Percentiles rank a stretch among this genome's conserved stretches.
Evolutionary conservation across 495 filamentous ascomycete genomes (phyloP).

Genomic region (Lophiotrema nucula): DNA sequence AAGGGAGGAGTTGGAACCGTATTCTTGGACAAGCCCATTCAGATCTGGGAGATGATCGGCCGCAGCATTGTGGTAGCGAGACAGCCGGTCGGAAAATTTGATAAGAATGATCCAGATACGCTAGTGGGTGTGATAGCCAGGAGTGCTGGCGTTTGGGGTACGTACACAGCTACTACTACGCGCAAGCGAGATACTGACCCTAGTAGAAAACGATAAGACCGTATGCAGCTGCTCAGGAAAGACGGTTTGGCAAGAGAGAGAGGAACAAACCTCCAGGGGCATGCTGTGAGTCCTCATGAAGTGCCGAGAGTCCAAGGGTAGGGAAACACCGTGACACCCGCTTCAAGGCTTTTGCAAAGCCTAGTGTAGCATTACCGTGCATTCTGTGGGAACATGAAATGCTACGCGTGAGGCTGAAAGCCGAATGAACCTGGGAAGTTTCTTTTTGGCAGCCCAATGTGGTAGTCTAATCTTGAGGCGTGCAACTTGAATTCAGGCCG

Average conservation of each 20-base stretch:
- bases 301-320: neutral
- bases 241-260: slow-evolving; percentile 95
- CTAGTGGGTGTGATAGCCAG: slow-evolving; percentile 89
- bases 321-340: too few species aligned
- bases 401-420: neutral
- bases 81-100: slow-evolving; percentile 53
- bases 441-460: slow-evolving; percentile 1
- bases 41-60: slow-evolving; percentile 94
- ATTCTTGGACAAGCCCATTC: slow-evolving; percentile 75
- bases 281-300: slow-evolving; percentile 61
- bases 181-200: too few species aligned
- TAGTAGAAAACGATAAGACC: slow-evolving; percentile 98
- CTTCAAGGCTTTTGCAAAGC: too few species aligned
- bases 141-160: slow-evolving; percentile 94
- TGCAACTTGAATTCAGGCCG: slow-evolving; percentile 26
- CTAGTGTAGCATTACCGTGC: too few species aligned
- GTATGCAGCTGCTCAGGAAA: slow-evolving; percentile 94
- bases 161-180: too few species aligned
- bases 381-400: too few species aligned
- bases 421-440: neutral
- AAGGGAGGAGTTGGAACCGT: slow-evolving; percentile 66
- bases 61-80: slow-evolving; percentile 79
- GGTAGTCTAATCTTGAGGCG: neutral
- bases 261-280: slow-evolving; percentile 80
- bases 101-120: slow-evolving; percentile 73